phyloP scores from a whole-genome alignment of 495 filamentous ascomycete species.

The Clavariopsis aquatica region DNA sequence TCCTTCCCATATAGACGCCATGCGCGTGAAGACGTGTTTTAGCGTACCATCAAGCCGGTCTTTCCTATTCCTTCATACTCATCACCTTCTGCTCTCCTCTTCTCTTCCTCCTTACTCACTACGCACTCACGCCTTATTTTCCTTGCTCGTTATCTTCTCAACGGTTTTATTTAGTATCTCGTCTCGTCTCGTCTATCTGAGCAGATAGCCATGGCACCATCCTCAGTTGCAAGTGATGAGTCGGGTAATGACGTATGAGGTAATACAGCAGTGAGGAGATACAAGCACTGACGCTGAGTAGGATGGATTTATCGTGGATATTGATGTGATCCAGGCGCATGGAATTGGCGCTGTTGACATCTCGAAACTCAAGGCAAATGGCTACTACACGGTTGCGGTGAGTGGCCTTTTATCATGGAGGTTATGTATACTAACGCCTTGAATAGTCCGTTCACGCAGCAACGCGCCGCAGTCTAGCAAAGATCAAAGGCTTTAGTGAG shows the following conservation, averaged over 20 bases:
- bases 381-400: conserved; percentile 72
- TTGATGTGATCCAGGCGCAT: conserved; percentile 72
- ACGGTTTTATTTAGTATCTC: neutral
- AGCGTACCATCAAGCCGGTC: neutral
- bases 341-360: conserved; percentile 75
- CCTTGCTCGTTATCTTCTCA: neutral
- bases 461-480: conserved; percentile 65
- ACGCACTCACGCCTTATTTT: too few relatives aligned
- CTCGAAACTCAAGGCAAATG: conserved; percentile 68
- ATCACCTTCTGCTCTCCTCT: neutral
- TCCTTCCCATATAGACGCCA: neutral
- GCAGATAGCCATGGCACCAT: conserved; percentile 49
- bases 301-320: conserved; percentile 66
- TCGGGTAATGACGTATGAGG: conserved; percentile 53
- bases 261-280: neutral
- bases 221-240: conserved; percentile 56
- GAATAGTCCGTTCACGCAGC: conserved; percentile 64
- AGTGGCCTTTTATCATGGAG: conserved; percentile 13
- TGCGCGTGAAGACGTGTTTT: conserved; percentile 13
- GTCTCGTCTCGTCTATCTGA: conserved; percentile 1
- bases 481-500: conserved; percentile 80
- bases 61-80: neutral
- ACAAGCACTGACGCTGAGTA: neutral
- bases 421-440: conserved; percentile 3
- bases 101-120: neutral